Base-by-base conservation (phyloP, 2,329 filamentous ascomycete species). In the Sclerotinia spermophila region DNA sequence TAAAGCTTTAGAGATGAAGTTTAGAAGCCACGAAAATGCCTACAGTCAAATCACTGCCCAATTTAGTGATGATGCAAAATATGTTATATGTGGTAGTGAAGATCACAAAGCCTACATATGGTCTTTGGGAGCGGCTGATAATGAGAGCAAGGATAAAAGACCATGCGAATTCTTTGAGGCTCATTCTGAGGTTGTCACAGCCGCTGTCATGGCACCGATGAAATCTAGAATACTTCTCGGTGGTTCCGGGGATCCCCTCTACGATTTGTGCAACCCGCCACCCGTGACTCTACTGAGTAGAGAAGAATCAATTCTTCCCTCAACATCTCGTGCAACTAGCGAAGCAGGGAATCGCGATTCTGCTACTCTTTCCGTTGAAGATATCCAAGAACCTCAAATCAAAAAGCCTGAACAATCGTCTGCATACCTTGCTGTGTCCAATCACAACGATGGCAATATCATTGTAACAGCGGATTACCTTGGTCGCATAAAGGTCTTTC, bases 211-310 rank as follows among this genome's bases (percentile, higher is more conserved):
- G 78, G 95, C 95, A 0, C 95, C 96, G 0, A 87, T 87, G 0
- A 89, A 88, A 76, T 94, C 93, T 17, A 88, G 92, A 71, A 90
- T 92, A 77, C 84, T 96, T 2, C 85, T 99, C 0, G 90, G 91
- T 66, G 86, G 87, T 21, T 96, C 94, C 0, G 92, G 93, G 40
- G 77, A 99, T 79, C 94, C 96, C 1, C 87, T 99, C n/a, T 99
- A 94, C 79, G 94, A 97, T 76, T 85, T 98, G 1, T 98, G 96
- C 84, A 98, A 98, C 76, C 96, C 96, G 7, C 96, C 95, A 0
- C 94, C 95, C 0, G 89, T 98, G 24, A 94, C 89, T 10, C 84
- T 98, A 27, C 84, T 94, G 72, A 94, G 91, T 74, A 86, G 90
- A 38, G 88, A 90, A 30, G 92, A 96, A 76, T 86, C 86, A 24